Evolutionary conservation across 352 stramenopile species (phyloP), one percentile per base, ranked within the genome.

Genomic region (Pythium sukuiense): DNA sequence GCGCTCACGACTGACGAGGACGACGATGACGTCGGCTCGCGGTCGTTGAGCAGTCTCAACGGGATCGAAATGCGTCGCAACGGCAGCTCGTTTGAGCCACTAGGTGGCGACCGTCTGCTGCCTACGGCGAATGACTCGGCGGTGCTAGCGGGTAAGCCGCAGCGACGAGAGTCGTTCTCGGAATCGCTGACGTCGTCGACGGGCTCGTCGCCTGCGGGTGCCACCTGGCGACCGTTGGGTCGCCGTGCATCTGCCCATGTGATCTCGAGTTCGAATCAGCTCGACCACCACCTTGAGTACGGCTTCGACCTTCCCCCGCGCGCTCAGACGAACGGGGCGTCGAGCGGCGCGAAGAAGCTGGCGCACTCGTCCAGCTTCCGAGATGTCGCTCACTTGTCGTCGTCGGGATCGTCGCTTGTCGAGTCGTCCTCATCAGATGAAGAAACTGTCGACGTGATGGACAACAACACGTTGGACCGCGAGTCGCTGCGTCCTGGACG

Each of bases 1-100:
- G 71, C 71, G 35, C 58, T 77, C 18, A 74, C 71, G 56, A 73
- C 70, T 2, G 70, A 76, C 29, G 69, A 75, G 20, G 69, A 75
- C 46, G 59, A 75, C 24, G 67, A 67, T 20, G 67, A 69, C 57
- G 69, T 75, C 24, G 63, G 63, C 32, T 75, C 69, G 48, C 69
- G 69, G 24, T 75, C 69, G 49, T 49, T 75, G 5, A 61, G 50
- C 41, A 75, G 59, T 49, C 55, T 75, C 9, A 68, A 61, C 55
- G 69, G 69, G 48, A 52, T 68, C 49, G 56, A 66, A 30, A 43
- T 73, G 43, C 46, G 59, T 24, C 46, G 59, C 30, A 65, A 50
- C 50, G 55, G 49, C 55, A 59, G 20, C 37, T 14, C 29, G 33
- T 61, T 72, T 20, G 64, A 71, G 26, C 32, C 52, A 2, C 37